These are phyloP conservation scores for Didymella arachidicola DNA, from an alignment of 2,329 filamentous ascomycete species.

Conservation along the genomic window DNA sequence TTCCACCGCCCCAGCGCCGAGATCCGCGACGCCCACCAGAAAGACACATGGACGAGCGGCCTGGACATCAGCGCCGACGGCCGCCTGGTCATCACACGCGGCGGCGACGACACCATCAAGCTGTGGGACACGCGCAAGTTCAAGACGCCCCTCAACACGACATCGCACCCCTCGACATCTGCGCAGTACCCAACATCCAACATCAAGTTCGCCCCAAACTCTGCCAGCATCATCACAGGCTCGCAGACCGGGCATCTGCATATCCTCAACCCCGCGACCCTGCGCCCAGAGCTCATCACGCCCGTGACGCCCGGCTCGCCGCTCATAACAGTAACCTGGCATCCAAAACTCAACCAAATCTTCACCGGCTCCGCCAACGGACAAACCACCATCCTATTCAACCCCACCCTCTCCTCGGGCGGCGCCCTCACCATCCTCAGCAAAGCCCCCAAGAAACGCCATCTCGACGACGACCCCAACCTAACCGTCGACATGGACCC, in stretches of 20 bases:
- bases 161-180: slow-evolving; percentile 81
- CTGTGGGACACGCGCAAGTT: slow-evolving; percentile 97
- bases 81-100: slow-evolving; percentile 86
- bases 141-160: slow-evolving; percentile 83
- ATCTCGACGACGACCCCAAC: slow-evolving; percentile 90
- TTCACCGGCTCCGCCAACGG: slow-evolving; percentile 91
- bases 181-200: slow-evolving; percentile 83
- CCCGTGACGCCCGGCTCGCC: slow-evolving; percentile 86
- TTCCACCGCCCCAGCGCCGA: slow-evolving; percentile 83
- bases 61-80: slow-evolving; percentile 91
- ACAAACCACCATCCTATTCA: slow-evolving; percentile 89
- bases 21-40: slow-evolving; percentile 80
- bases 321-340: slow-evolving; percentile 87
- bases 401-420: slow-evolving; percentile 78
- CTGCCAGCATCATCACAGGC: slow-evolving; percentile 85
- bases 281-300: slow-evolving; percentile 83
- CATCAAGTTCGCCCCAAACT: slow-evolving; percentile 87
- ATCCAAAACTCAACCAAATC: slow-evolving; percentile 94
- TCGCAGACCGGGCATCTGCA: slow-evolving; percentile 86
- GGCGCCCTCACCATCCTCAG: slow-evolving; percentile 92
- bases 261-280: slow-evolving; percentile 90
- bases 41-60: slow-evolving; percentile 89
- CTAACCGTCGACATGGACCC: slow-evolving; percentile 78
- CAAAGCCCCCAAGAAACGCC: slow-evolving; percentile 90
- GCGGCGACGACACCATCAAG: slow-evolving; percentile 92